A percentile compares a stretch with the other conserved stretches of the same genome.
phyloP scores from a whole-genome alignment of 208 protist species.

The Trypanosoma grayi region DNA sequence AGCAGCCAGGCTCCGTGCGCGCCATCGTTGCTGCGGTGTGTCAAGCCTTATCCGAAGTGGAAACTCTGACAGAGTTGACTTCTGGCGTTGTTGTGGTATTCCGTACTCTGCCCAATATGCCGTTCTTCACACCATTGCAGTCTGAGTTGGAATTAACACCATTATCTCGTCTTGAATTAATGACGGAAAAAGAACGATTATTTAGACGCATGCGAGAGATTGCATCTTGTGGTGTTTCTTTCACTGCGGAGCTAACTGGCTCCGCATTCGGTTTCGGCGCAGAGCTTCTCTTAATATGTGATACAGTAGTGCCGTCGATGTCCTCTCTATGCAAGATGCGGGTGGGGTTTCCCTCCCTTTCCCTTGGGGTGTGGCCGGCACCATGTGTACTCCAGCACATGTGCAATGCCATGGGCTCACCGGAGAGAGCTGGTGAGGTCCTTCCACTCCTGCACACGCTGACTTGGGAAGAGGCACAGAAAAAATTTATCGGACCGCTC shows the following conservation, averaged over 20 bases:
- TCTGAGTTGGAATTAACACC: slow-evolving; percentile 27
- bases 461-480: background rate
- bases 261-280: slow-evolving; percentile 34
- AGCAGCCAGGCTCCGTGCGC: slow-evolving; percentile 2
- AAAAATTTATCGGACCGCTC: slow-evolving; percentile 3
- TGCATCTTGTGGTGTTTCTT: slow-evolving; percentile 18
- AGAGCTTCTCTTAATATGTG: slow-evolving; percentile 40
- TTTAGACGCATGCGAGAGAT: slow-evolving; percentile 30
- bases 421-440: background rate
- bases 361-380: slow-evolving; percentile 36
- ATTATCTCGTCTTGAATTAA: slow-evolving; percentile 28
- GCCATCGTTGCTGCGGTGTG: background rate
- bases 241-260: slow-evolving; percentile 21
- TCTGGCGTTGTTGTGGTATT: slow-evolving; percentile 9
- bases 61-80: slow-evolving; percentile 1
- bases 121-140: slow-evolving; percentile 16
- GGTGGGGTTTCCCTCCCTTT: slow-evolving; percentile 39
- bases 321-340: background rate
- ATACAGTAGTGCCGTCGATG: background rate
- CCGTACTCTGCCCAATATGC: background rate
- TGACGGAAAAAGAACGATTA: slow-evolving; percentile 29
- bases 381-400: slow-evolving; percentile 24
- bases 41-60: slow-evolving; percentile 2
- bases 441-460: slow-evolving; percentile 5
- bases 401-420: background rate